These are phyloP conservation scores for Talaromyces rugulosus DNA, from an alignment of 2,329 filamentous ascomycete species.

Conservation along the genomic window DNA sequence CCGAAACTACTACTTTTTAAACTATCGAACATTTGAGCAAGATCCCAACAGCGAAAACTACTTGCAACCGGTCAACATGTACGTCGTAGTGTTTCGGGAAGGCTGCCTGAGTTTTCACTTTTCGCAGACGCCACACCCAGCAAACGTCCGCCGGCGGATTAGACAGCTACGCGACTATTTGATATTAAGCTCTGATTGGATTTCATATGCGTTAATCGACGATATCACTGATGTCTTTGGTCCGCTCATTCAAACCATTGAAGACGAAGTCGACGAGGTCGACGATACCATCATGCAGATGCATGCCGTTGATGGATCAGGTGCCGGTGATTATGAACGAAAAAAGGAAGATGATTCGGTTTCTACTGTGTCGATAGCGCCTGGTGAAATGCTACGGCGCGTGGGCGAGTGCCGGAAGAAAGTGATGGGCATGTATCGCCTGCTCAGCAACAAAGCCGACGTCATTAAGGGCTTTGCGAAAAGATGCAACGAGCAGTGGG, in stretches of 20 bases:
- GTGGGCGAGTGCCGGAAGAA: constrained; percentile 95
- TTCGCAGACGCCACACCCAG: constrained; percentile 90
- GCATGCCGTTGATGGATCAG: constrained; percentile 56
- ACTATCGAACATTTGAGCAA: constrained; percentile 96
- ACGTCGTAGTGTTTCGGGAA: constrained; percentile 93
- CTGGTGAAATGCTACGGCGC: constrained; percentile 78
- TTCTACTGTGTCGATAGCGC: constrained; percentile 46
- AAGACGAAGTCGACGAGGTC: constrained; percentile 95
- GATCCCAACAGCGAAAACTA: constrained; percentile 85
- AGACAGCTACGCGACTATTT: constrained; percentile 92
- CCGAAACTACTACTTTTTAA: constrained; percentile 97
- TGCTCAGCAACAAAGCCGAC: constrained; percentile 95
- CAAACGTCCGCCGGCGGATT: constrained; percentile 90
- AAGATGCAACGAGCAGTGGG: constrained; percentile 96
- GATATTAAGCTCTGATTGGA: constrained; percentile 92
- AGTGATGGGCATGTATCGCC: constrained; percentile 90
- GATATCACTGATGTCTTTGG: constrained; percentile 97
- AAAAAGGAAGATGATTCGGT: constrained; percentile 26
- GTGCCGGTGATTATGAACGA: constrained; percentile 31
- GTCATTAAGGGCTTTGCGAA: constrained; percentile 99
- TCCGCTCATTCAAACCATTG: constrained; percentile 85
- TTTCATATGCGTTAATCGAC: constrained; percentile 95
- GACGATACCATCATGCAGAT: constrained; percentile 85
- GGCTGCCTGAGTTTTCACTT: constrained; percentile 97
- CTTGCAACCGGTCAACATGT: constrained; percentile 94